phyloP scores from a whole-genome alignment of 2,329 filamentous ascomycete genomes.

The Penicillium occitanis region DNA sequence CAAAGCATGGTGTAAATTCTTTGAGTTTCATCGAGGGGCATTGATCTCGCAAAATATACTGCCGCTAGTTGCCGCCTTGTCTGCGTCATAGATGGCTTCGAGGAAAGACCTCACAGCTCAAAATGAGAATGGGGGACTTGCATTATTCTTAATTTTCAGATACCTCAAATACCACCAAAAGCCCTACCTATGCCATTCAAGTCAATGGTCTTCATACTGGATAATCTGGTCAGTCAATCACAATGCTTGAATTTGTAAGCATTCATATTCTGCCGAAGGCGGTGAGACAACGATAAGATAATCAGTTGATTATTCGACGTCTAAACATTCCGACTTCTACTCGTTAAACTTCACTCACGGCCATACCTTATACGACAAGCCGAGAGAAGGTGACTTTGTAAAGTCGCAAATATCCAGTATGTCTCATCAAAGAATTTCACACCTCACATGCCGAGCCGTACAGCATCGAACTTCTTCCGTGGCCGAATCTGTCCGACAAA shows the following conservation, averaged over 20 bases:
- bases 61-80: background rate
- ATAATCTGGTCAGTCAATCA: background rate
- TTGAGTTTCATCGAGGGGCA: background rate
- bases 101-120: background rate
- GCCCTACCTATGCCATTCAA: background rate
- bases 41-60: background rate
- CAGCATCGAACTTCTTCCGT: conserved; percentile 11
- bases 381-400: background rate
- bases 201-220: background rate
- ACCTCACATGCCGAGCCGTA: conserved; percentile 9
- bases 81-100: background rate
- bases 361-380: background rate
- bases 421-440: conserved; percentile 9
- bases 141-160: no score
- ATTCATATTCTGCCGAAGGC: conserved; percentile 17
- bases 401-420: background rate
- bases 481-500: background rate
- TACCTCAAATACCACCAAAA: background rate
- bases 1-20: background rate
- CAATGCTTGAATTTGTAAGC: conserved; percentile 20
- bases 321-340: background rate
- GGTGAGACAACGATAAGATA: conserved; percentile 18
- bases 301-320: background rate
- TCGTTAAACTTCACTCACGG: background rate
- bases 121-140: background rate